Evolutionary conservation across 208 protist species (phyloP).

Genomic region (Naegleria fowleri): DNA sequence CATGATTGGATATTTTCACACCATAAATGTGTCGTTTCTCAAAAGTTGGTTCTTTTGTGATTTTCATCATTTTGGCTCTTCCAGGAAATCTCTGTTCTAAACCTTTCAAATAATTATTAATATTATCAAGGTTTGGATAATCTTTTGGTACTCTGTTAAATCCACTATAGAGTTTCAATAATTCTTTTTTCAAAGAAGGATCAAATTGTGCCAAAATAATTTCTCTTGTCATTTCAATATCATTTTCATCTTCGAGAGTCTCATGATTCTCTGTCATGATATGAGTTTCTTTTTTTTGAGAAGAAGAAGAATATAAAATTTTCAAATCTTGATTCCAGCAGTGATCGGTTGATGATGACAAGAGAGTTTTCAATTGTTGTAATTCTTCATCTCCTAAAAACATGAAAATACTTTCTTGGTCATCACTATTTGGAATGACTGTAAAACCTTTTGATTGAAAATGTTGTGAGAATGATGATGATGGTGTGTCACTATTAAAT

Average conservation of each 20-base stretch:
- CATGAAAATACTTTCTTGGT: not conserved
- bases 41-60: not conserved
- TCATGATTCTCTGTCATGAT: not conserved
- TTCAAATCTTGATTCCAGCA: not conserved
- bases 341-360: too few species aligned
- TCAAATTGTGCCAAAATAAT: not conserved
- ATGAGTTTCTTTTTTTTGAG: not conserved
- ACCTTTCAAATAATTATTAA: not conserved
- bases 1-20: not conserved
- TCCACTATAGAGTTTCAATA: not conserved
- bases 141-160: not conserved
- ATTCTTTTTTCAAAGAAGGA: not conserved
- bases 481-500: too few species aligned
- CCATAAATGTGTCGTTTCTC: not conserved
- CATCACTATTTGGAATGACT: not conserved
- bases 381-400: not conserved
- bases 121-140: not conserved
- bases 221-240: not conserved
- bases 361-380: not conserved
- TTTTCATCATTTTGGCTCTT: not conserved
- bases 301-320: not conserved
- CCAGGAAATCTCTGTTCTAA: not conserved
- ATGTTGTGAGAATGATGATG: not conserved
- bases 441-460: not conserved
- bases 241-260: not conserved